phyloP scores from a whole-genome alignment of 2,329 filamentous ascomycete species.

The Rachicladosporium sp. region DNA sequence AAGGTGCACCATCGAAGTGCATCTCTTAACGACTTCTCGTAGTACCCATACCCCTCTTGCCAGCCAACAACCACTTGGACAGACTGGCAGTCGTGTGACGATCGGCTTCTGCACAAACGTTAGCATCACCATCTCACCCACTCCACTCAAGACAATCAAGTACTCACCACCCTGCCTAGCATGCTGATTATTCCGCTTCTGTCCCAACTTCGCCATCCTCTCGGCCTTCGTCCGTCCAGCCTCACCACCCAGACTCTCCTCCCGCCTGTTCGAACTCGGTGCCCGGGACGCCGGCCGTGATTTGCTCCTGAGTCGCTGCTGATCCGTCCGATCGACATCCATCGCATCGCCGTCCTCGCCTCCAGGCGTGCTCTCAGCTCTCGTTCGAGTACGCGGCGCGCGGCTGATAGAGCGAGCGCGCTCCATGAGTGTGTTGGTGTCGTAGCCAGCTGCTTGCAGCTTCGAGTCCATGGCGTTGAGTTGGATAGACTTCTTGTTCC shows the following conservation, averaged over 20 bases:
- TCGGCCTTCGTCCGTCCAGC: conserved; percentile 64
- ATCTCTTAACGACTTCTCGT: conserved; percentile 43
- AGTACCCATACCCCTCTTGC: conserved; percentile 91
- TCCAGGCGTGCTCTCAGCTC: conserved; percentile 21
- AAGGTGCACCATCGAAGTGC: too few relatives aligned
- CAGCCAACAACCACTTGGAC: conserved; percentile 83
- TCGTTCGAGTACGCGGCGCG: conserved; percentile 49
- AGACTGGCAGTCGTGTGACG: conserved; percentile 71
- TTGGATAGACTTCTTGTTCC: conserved; percentile 67
- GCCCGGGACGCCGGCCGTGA: conserved; percentile 56
- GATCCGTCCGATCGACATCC: conserved; percentile 45
- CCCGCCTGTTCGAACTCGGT: conserved; percentile 55
- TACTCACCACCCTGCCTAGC: conserved; percentile 65
- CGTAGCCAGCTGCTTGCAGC: conserved; percentile 73
- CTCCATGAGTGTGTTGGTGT: conserved; percentile 61
- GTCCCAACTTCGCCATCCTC: conserved; percentile 72
- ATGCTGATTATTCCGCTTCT: conserved; percentile 99
- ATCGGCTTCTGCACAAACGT: conserved; percentile 51
- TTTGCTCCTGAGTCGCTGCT: conserved; percentile 34
- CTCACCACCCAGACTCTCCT: conserved; percentile 64
- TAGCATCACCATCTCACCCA: too few relatives aligned
- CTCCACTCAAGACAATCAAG: too few relatives aligned
- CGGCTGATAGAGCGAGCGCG: conserved; percentile 58
- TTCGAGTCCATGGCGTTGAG: conserved; percentile 78
- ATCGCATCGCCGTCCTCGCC: conserved; percentile 59